Conservation (phyloP, 2,329 filamentous ascomycete genomes). For the Pseudocercospora eumusae region DNA sequence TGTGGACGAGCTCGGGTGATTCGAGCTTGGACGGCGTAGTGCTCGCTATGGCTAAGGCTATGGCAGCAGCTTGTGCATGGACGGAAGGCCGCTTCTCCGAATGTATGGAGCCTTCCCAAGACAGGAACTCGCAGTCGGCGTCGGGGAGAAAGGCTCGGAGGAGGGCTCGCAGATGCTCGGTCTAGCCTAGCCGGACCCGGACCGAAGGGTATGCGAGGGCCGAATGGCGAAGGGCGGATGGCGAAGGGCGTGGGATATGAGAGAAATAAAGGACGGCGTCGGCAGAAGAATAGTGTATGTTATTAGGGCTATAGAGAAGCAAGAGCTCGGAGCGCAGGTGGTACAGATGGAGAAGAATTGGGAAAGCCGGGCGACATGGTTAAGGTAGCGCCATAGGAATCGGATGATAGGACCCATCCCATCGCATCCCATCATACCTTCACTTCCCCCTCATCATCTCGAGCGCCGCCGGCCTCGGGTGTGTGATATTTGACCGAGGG, state of each 20-base stretch:
- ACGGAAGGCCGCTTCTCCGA: neutral
- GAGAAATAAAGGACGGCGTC: neutral
- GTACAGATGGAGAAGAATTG: neutral
- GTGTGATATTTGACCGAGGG: neutral
- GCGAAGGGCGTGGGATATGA: neutral
- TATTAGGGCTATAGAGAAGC: neutral
- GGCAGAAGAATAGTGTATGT: neutral
- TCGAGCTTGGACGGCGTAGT: neutral
- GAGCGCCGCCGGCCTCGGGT: slow-evolving; percentile 7
- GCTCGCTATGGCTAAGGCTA: neutral
- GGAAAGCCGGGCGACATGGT: neutral
- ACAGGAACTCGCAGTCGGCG: slow-evolving; percentile 3
- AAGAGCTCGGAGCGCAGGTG: neutral
- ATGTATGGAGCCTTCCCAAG: neutral
- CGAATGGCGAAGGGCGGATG: too few species aligned
- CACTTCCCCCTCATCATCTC: neutral
- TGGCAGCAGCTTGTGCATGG: neutral
- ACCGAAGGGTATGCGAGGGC: slow-evolving; percentile 4
- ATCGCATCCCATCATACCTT: neutral
- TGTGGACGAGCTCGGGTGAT: neutral
- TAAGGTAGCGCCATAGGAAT: too few species aligned
- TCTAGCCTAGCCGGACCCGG: slow-evolving; percentile 1
- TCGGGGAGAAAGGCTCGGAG: neutral
- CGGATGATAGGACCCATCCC: neutral
- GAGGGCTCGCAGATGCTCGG: slow-evolving; percentile 7